Evolutionary conservation across 352 stramenopile genomes (phyloP), one percentile per base, ranked within the genome.

Genomic region (Hyaloperonospora arabidopsidis): DNA sequence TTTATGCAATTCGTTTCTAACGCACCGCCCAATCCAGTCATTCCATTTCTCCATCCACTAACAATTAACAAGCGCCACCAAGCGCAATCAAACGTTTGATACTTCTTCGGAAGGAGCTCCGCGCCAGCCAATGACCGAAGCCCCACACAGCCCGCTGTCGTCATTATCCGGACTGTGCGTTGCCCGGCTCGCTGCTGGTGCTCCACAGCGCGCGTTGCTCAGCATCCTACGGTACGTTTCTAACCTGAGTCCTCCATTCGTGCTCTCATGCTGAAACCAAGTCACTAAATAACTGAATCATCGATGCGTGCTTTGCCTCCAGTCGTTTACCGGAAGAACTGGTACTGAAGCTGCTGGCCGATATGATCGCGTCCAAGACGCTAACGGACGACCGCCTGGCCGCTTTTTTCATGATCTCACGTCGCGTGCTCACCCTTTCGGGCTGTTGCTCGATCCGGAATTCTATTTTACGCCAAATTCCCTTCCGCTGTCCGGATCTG

Each of bases 401-500:
- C 23, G 73, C 80, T 22, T 94, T 94, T 63, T 91, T 91, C 59
- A 85, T 79, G 57, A 70, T 86, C 54, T 75, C 74, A 34, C 79
- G 79, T 14, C 76, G 71, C 52, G 84, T 91, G 23, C 70, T 94
- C 18, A 72, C 69, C 36, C 80, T 94, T 17, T 60, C 76, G 12
- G 76, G 76, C 54, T 94, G 84, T 62, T 77, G 67, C 25, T 62
- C 68, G 39, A 93, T 94, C 57, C 82, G 84, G 39, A 93, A 94
- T 58, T 94, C 84, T 54, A 85, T 93, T 35, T 54, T 94, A 39
- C 80, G 84, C 6, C 84, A 93, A 63, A 94, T 94, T 49, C 84
- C 84, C 6, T 84, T 86, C 45, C 79, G 79, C 29, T 93, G 82
- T 54, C 84, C 84, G 8, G 67, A 93, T 45, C 52, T 94, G 54